phyloP scores from a whole-genome alignment of 1,139 yeast species.

The Meyerozyma guilliermondii region DNA sequence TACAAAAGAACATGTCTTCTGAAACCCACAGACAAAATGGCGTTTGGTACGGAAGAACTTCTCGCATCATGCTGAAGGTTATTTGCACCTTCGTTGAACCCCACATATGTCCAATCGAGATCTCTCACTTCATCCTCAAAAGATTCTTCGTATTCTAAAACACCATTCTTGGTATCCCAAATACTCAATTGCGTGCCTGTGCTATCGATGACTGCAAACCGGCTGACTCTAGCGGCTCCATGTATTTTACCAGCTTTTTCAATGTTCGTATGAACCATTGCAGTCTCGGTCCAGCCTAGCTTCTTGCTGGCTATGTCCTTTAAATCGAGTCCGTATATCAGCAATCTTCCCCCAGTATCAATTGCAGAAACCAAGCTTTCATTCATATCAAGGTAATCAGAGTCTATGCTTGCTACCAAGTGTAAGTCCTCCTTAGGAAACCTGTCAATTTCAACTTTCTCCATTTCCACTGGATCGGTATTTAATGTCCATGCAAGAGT shows the following conservation, averaged over 20 bases:
- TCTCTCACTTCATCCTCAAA: constrained; percentile 47
- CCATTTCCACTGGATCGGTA: constrained; percentile 11
- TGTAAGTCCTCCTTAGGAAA: constrained; percentile 32
- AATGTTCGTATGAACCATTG: constrained; percentile 52
- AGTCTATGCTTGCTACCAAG: constrained; percentile 59
- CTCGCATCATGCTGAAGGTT: constrained; percentile 1
- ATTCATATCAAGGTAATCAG: constrained; percentile 32
- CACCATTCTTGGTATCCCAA: constrained; percentile 71
- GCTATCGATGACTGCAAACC: constrained; percentile 65
- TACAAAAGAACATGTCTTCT: constrained; percentile 56
- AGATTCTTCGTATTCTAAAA: constrained; percentile 58
- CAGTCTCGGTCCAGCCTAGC: constrained; percentile 48
- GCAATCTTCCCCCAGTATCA: constrained; percentile 50
- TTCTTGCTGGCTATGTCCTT: constrained; percentile 3
- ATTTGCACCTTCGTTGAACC: constrained; percentile 19
- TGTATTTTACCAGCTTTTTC: constrained; percentile 48
- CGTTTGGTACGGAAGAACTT: constrained; percentile 40
- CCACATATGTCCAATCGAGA: constrained; percentile 78
- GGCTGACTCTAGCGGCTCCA: constrained; percentile 66
- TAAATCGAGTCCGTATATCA: constrained; percentile 26
- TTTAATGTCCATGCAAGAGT: constrained; percentile 27
- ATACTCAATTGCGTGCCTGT: constrained; percentile 49
- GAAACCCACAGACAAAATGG: constrained; percentile 79
- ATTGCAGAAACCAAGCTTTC: constrained; percentile 57
- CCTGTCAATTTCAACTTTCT: constrained; percentile 19